These are phyloP conservation scores for Aureobasidium sp. DNA, from an alignment of 2,329 filamentous ascomycete species.

Conservation along the genomic window DNA sequence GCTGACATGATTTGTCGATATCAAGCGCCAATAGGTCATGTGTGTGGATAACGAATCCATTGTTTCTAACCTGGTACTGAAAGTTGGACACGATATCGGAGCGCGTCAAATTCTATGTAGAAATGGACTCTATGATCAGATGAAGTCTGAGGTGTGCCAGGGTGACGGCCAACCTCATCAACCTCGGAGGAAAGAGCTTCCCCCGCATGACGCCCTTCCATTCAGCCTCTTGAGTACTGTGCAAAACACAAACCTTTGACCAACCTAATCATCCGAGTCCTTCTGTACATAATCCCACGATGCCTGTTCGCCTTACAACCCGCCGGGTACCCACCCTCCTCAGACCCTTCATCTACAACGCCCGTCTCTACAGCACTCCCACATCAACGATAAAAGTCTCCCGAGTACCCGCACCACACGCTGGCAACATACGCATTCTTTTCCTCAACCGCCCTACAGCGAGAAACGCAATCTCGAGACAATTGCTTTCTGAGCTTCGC, in stretches of 20 bases:
- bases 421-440: slow-evolving; percentile 79
- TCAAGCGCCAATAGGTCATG: background rate
- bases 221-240: background rate
- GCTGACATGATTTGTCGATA: background rate
- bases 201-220: slow-evolving; percentile 4
- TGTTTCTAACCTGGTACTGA: background rate
- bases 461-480: slow-evolving; percentile 82
- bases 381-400: slow-evolving; percentile 52
- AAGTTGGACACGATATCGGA: background rate
- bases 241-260: background rate
- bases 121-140: background rate
- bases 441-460: slow-evolving; percentile 77
- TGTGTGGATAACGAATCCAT: background rate
- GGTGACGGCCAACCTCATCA: background rate
- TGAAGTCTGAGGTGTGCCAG: background rate
- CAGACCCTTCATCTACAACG: background rate
- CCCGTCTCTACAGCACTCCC: slow-evolving; percentile 15
- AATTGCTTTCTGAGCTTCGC: slow-evolving; percentile 63
- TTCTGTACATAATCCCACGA: background rate
- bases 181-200: slow-evolving; percentile 8
- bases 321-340: background rate
- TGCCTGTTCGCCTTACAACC: background rate
- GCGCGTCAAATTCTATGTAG: background rate
- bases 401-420: slow-evolving; percentile 66
- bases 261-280: background rate